Evolutionary conservation across 2,329 filamentous ascomycete genomes (phyloP).

Genomic region (Macroventuria anomochaeta): DNA sequence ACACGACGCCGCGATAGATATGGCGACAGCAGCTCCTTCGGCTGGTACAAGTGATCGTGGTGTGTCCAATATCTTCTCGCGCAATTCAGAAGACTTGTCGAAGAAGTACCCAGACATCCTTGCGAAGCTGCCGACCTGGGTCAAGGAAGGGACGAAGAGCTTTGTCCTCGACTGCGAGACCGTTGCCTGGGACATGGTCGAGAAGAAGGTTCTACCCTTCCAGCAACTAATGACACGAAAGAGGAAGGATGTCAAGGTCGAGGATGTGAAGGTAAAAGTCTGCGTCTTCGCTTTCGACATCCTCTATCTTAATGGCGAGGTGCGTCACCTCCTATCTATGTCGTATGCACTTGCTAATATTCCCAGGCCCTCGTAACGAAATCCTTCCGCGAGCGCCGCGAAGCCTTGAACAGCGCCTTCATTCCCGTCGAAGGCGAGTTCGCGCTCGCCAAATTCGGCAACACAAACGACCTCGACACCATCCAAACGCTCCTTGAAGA

Average conservation of each 20-base stretch:
- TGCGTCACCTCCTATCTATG: constrained; percentile 36
- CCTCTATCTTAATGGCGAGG: constrained; percentile 88
- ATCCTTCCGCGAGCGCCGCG: constrained; percentile 80
- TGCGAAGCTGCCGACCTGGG: constrained; percentile 84
- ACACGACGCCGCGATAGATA: constrained; percentile 74
- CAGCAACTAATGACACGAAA: constrained; percentile 98
- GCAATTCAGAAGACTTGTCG: constrained; percentile 95
- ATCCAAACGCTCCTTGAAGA: constrained; percentile 94
- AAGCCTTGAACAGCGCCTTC: constrained; percentile 77
- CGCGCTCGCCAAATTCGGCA: constrained; percentile 82
- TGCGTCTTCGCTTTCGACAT: constrained; percentile 97
- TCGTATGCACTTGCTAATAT: constrained; percentile 27
- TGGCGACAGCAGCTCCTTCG: constrained; percentile 63
- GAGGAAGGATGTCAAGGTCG: constrained; percentile 93
- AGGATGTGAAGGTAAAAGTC: constrained; percentile 95
- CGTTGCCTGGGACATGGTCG: constrained; percentile 91
- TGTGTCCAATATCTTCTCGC: constrained; percentile 91
- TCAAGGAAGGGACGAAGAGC: constrained; percentile 86
- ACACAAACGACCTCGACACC: constrained; percentile 88
- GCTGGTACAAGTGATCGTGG: constrained; percentile 73
- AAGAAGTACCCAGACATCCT: constrained; percentile 98
- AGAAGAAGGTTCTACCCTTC: constrained; percentile 96
- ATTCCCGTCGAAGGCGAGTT: constrained; percentile 86
- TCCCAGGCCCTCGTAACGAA: constrained; percentile 78
- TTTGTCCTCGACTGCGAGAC: constrained; percentile 99